Base-by-base conservation (phyloP, 2,329 filamentous ascomycete genomes). In the Colletotrichum karsti region DNA sequence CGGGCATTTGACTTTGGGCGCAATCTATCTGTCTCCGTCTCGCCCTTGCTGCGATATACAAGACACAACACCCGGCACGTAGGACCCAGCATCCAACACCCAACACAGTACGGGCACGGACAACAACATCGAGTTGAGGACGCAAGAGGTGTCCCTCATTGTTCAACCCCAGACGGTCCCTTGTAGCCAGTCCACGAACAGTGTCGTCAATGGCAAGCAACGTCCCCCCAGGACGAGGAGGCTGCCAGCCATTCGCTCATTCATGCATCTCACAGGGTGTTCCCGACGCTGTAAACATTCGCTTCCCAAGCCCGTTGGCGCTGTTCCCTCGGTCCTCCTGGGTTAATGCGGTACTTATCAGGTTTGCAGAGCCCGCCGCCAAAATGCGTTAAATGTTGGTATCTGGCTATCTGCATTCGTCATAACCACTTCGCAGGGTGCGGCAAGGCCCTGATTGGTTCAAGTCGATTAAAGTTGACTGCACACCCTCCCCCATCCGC, bases 111-210 rank as follows among this genome's bases (percentile, higher is more conserved):
- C n/a, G n/a, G n/a, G n/a, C n/a, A n/a, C n/a, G n/a, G n/a, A n/a
- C n/a, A n/a, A n/a, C n/a, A n/a, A n/a, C n/a, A n/a, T n/a, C n/a
- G n/a, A n/a, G n/a, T n/a, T n/a, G 3, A 35, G 22, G 28, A 54
- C 15, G 24, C 18, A 54, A 5, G n/a, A 54, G 56, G 44, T 18
- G 18, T 33, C 30, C 22, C n/a, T n/a, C 18, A 15, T 35, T 64
- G 44, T 58, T 67, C 44, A 53, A 67, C 46, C 64, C 53, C 60
- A 64, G 46, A 58, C 60, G 59, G 59, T 56, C 63, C 59, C 63
- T 67, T 67, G 59, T 59, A 67, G 63, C 59, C 58, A 67, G 30
- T 63, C 50, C 33, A 18, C 48, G 30, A 12, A 48, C 30, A 20
- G 18, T 28, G 30, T n/a, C n/a, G n/a, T n/a, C n/a, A n/a, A 48